A percentile compares a stretch with the other conserved stretches of the same genome.
Evolutionary conservation across 2,329 filamentous ascomycete genomes (phyloP).

Genomic region (Tolypocladium tundrense): DNA sequence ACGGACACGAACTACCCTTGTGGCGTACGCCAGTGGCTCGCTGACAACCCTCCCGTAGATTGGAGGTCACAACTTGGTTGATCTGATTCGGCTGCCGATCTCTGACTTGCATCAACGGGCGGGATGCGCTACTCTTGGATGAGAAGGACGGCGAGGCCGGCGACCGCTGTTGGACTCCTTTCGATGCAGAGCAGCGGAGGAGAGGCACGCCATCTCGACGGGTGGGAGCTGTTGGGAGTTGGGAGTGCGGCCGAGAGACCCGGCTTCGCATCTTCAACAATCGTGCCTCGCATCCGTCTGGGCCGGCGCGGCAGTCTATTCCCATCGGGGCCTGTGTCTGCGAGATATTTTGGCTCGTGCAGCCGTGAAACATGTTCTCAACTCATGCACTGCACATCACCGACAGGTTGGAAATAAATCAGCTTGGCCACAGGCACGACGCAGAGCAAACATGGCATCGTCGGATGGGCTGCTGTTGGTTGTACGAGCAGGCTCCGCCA

Average conservation of each 20-base stretch:
- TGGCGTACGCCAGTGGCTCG: neutral
- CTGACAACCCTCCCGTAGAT: neutral
- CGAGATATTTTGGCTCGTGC: neutral
- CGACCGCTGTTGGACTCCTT: neutral
- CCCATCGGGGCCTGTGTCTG: neutral
- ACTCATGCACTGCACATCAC: neutral
- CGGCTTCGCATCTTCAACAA: neutral
- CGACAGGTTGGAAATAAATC: neutral
- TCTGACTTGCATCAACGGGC: constrained; percentile 9
- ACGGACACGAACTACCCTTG: neutral
- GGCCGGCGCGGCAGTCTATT: neutral
- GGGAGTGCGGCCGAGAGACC: neutral
- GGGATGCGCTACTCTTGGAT: constrained; percentile 1
- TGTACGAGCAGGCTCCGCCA: constrained; percentile 5
- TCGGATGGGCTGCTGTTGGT: constrained; percentile 3
- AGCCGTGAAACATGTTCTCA: neutral
- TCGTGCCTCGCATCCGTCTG: neutral
- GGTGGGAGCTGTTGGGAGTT: neutral
- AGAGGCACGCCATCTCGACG: neutral
- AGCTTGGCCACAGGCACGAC: neutral
- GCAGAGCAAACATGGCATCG: neutral
- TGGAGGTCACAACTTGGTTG: constrained; percentile 1
- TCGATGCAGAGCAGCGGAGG: neutral
- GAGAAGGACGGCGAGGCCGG: neutral
- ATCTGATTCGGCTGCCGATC: constrained; percentile 11